Evolutionary conservation across 805 yeast species (phyloP).

Genomic region (Hermanozyma aechmeae): DNA sequence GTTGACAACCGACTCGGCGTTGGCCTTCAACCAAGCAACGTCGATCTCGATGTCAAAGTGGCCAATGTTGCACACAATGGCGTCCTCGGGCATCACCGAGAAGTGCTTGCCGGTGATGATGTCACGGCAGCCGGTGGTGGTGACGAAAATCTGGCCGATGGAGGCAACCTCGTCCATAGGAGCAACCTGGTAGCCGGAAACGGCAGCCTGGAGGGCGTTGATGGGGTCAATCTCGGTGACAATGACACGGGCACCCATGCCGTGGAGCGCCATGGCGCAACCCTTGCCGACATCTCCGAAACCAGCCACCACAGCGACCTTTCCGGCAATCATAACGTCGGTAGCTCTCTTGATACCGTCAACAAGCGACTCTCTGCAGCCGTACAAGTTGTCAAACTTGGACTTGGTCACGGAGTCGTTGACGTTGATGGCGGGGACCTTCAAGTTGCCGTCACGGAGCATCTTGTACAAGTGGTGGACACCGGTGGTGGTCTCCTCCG

Average conservation of each 20-base stretch:
- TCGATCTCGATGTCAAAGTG: slow-evolving; percentile 99
- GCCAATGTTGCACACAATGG: slow-evolving; percentile 99
- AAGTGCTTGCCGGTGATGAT: slow-evolving; percentile 88
- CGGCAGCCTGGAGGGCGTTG: slow-evolving; percentile 99
- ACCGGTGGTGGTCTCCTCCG: slow-evolving; percentile 99
- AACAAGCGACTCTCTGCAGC: slow-evolving; percentile 96
- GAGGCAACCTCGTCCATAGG: slow-evolving; percentile 92
- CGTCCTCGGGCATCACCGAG: slow-evolving; percentile 94
- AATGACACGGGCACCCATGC: slow-evolving; percentile 98
- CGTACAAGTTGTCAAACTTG: slow-evolving; percentile 98
- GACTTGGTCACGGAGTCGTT: slow-evolving; percentile 99
- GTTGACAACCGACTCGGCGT: slow-evolving; percentile 89
- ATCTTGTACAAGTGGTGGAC: slow-evolving; percentile 97
- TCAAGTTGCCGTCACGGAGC: slow-evolving; percentile 78
- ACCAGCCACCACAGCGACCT: slow-evolving; percentile 98
- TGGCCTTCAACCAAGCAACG: slow-evolving; percentile 96
- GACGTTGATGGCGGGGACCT: slow-evolving; percentile 99
- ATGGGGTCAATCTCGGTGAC: slow-evolving; percentile 98
- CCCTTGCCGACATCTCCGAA: slow-evolving; percentile 99
- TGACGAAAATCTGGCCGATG: slow-evolving; percentile 93
- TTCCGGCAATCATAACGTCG: slow-evolving; percentile 99
- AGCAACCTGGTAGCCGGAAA: slow-evolving; percentile 94
- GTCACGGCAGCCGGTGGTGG: slow-evolving; percentile 99
- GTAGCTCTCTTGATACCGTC: slow-evolving; percentile 99
- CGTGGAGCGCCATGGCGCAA: slow-evolving; percentile 97